Base-by-base conservation (phyloP, 2,329 filamentous ascomycete genomes). In the Calonectria multiphialidica region DNA sequence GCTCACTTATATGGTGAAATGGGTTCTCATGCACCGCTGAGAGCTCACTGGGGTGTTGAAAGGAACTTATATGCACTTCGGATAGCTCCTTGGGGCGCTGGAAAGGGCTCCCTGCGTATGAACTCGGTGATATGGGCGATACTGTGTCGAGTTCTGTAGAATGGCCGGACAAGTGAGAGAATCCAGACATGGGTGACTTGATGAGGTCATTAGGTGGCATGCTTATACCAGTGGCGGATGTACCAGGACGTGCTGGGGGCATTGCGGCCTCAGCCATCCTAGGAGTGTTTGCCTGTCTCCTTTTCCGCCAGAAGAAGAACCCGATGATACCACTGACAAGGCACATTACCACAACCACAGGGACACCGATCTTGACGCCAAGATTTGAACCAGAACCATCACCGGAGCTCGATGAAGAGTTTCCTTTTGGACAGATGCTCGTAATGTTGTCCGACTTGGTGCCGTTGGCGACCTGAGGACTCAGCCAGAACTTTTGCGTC, bases 401-500 rank as follows among this genome's bases (percentile, higher is more conserved):
- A 16, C 2, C 5, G n/a, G 50, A 25, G 5, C 30, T 25, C 13
- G 30, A 37, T 3, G 10, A 37, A 12, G 40, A 16, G 28, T 49
- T 61, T 10, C 40, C 53, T 15, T 25, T 18, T 7, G 62, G 28
- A 35, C 68, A 71, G 9, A 21, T 28, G 12, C 25, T 50, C n/a
- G 45, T 61, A 16, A 71, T 66, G 16, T 66, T 66, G 28, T 71
- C 63, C 4, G 44, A 30, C 4, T 25, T 40, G 5, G 68, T 71
- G 5, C 68, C 63, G 3, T 66, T 71, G 2, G 25, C 55, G 8
- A 71, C 63, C 8, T 62, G 62, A 6, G 68, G 68, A 28, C 68
- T 71, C 3, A 71, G 53, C 68, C 68, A 71, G 33, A 71, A 66
- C 45, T 71, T 71, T 13, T 53, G 28, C 1, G 15, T 5, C 3